A percentile compares a stretch with the other conserved stretches of the same genome.
These are phyloP conservation scores for Debaryomyces hansenii DNA, from an alignment of 805 yeast species.

Conservation along the genomic window DNA sequence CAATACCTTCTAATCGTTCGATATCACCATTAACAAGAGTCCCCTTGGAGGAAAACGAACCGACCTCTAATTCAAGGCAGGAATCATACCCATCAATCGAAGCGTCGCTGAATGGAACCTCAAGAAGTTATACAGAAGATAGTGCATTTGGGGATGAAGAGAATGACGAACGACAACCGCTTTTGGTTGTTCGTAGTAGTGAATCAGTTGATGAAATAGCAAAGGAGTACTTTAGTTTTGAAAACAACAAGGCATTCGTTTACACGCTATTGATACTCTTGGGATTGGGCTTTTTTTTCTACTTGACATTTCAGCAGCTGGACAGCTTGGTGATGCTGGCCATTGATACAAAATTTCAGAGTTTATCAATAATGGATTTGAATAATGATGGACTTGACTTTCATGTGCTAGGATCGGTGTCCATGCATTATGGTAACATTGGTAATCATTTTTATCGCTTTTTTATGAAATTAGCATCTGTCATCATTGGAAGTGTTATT, in stretches of 20 bases:
- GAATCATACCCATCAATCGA: too few relatives aligned
- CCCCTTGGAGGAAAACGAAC: too few relatives aligned
- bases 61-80: too few relatives aligned
- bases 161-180: background rate
- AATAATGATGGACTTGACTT: constrained; percentile 27
- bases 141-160: background rate
- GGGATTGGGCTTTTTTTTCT: background rate
- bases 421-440: constrained; percentile 28
- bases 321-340: background rate
- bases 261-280: background rate
- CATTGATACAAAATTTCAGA: background rate
- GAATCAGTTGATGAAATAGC: background rate
- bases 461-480: constrained; percentile 19
- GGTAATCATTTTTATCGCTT: constrained; percentile 19
- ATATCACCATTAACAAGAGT: too few relatives aligned
- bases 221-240: background rate
- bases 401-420: constrained; percentile 24
- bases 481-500: constrained; percentile 22
- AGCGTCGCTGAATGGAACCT: too few relatives aligned
- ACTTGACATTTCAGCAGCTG: background rate
- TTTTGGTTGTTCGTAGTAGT: background rate
- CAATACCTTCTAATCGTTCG: too few relatives aligned
- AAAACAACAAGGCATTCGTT: background rate
- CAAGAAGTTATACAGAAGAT: too few relatives aligned
- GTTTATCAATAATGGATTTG: constrained; percentile 9